Conservation (phyloP, 495 filamentous ascomycete species). For the Neohortaea acidophila region DNA sequence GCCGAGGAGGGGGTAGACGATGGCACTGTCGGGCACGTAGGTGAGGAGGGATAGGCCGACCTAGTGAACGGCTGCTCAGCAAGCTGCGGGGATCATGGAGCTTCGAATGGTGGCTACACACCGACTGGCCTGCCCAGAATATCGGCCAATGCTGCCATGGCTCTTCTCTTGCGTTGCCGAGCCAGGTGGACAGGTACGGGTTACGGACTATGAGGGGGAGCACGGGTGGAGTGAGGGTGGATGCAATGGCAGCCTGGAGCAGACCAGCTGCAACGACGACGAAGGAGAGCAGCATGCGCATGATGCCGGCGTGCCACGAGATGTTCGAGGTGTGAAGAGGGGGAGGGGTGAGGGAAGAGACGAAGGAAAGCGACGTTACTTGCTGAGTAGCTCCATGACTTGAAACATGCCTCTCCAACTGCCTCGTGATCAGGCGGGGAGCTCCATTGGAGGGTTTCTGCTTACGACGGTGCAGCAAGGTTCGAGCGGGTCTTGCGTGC, state of each 20-base stretch:
- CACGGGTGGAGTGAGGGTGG: conserved; percentile 53
- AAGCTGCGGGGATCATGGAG: no score
- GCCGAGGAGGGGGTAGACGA: conserved; percentile 77
- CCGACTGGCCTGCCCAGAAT: conserved; percentile 74
- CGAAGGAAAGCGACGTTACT: no score
- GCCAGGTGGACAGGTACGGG: conserved; percentile 84
- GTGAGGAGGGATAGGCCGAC: conserved; percentile 72
- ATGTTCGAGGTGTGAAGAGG: not conserved
- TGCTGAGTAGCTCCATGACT: no score
- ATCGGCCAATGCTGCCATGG: conserved; percentile 35
- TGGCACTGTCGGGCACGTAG: conserved; percentile 49
- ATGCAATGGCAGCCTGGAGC: conserved; percentile 19
- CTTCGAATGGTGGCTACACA: conserved; percentile 20
- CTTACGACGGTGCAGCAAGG: no score
- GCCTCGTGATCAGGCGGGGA: not conserved
- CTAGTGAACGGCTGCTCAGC: conserved; percentile 24
- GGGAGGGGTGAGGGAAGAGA: not conserved
- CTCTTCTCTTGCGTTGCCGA: conserved; percentile 22
- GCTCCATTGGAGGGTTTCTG: not conserved
- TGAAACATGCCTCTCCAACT: not conserved
- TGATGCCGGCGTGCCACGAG: not conserved
- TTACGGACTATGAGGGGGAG: conserved; percentile 80
- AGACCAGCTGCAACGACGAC: conserved; percentile 9
- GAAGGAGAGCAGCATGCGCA: not conserved
- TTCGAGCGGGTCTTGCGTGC: no score